phyloP scores from a whole-genome alignment of 192 early-diverging fungal genomes.

The Allomyces macrogynus region DNA sequence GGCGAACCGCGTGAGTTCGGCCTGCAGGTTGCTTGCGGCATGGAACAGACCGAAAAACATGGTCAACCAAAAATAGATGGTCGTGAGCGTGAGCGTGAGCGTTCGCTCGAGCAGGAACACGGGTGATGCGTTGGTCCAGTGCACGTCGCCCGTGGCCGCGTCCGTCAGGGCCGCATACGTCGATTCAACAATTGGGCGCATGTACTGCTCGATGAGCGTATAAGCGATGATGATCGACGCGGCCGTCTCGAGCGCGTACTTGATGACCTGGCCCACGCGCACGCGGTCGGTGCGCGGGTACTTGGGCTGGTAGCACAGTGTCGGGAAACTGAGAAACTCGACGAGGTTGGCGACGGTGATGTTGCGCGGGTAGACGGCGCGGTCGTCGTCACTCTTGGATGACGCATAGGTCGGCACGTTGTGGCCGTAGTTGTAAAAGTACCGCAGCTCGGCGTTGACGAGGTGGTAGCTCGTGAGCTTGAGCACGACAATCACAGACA shows the following conservation, averaged over 20 bases:
- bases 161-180: constrained; percentile 45
- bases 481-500: constrained; percentile 46
- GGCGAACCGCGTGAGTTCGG: constrained; percentile 50
- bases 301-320: constrained; percentile 66
- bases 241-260: constrained; percentile 4
- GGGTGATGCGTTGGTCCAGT: constrained; percentile 17
- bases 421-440: too few species aligned
- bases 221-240: constrained; percentile 45
- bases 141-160: constrained; percentile 17
- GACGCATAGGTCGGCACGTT: too few species aligned
- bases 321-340: constrained; percentile 66
- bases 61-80: constrained; percentile 64
- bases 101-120: constrained; percentile 37
- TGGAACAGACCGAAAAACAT: constrained; percentile 78
- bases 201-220: constrained; percentile 57
- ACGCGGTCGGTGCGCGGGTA: constrained; percentile 51
- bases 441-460: constrained; percentile 55
- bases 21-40: constrained; percentile 50
- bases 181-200: constrained; percentile 55
- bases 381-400: background rate
- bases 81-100: constrained; percentile 55
- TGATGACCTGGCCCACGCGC: constrained; percentile 45
- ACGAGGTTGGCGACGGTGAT: constrained; percentile 38
- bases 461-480: constrained; percentile 62
- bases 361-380: constrained; percentile 40